Evolutionary conservation across 2,329 filamentous ascomycete genomes (phyloP).

Genomic region (Phyllosticta citribraziliensis): DNA sequence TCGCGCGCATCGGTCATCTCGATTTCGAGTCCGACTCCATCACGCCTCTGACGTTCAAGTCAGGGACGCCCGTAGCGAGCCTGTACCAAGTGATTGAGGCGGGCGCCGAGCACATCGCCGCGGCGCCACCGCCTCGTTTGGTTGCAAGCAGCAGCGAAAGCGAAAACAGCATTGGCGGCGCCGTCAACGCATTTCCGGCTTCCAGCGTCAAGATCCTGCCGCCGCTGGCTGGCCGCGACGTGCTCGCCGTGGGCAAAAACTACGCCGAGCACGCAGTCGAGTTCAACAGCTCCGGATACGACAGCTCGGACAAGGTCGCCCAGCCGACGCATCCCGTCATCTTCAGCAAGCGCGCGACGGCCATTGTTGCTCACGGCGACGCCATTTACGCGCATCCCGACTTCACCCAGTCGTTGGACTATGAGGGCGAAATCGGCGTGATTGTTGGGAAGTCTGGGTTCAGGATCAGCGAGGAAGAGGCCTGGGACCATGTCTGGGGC

Average conservation of each 20-base stretch:
- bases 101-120: conserved; percentile 28
- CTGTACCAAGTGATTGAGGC: conserved; percentile 46
- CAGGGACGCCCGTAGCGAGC: conserved; percentile 37
- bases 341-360: conserved; percentile 46
- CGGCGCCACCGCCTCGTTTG: neutral
- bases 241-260: conserved; percentile 49
- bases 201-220: conserved; percentile 35
- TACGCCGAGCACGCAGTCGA: conserved; percentile 49
- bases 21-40: conserved; percentile 29
- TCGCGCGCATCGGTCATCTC: conserved; percentile 33
- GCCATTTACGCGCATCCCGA: conserved; percentile 36
- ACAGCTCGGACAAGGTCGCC: conserved; percentile 45
- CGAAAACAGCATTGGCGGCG: conserved; percentile 19
- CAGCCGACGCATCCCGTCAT: conserved; percentile 46
- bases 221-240: conserved; percentile 39
- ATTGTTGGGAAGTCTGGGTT: conserved; percentile 44
- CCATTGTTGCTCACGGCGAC: conserved; percentile 41
- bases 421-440: conserved; percentile 48
- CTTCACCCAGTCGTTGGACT: conserved; percentile 44
- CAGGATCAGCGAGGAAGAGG: conserved; percentile 34
- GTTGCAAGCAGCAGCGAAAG: neutral
- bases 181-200: conserved; percentile 20
- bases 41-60: conserved; percentile 36
- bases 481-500: conserved; percentile 45
- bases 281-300: conserved; percentile 47